Evolutionary conservation across 1,284 basidiomycete species (phyloP), one percentile per base, ranked within the genome.

Genomic region (Xerocomus amazonicus): DNA sequence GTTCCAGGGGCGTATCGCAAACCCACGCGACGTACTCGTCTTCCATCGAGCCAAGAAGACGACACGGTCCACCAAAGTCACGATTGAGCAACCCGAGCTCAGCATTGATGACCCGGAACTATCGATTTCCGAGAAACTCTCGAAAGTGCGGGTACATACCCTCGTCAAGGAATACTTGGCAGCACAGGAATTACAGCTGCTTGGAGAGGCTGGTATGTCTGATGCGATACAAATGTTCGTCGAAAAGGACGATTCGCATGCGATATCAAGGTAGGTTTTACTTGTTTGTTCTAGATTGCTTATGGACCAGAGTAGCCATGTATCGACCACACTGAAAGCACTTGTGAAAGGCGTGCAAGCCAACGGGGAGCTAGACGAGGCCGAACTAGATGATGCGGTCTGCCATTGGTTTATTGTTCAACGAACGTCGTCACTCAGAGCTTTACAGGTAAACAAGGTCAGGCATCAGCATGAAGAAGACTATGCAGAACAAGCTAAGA

Each of bases 141-240:
- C 77, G 13, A 83, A 76, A 55, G 79, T 91, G 28, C 72, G 89
- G 27, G 87, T 91, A 55, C 81, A 79, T 57, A 84, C 83, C 35
- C 78, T 97, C 19, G 95, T 97, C 45, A 79, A 83, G 59, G 89
- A 96, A 69, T 97, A 94, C 66, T 71, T 97, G 44, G 77, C 84
- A 12, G 92, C 90, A 45, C 94, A 97, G 72, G 88, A 92, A 61
- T 70, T 97, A 58, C 90, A 94, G 68, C 72, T 97, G 43, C 72
- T 97, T 14, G 88, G 87, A 1, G 91, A 95, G 70, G 76, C 75
- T 37, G 91, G 88, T 16, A 89, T 97, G 84, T 86, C 87, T 40
- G 87, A 92, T 63, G 94, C 94, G 7, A 92, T 97, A 50, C 87
- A 91, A 73, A 79, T 84, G 63, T 97, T 91, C 70, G 92, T 97